Evolutionary conservation across 768 basidiomycete species (phyloP), one percentile per base, ranked within the genome.

Genomic region (Clitopilus hobsonii): DNA sequence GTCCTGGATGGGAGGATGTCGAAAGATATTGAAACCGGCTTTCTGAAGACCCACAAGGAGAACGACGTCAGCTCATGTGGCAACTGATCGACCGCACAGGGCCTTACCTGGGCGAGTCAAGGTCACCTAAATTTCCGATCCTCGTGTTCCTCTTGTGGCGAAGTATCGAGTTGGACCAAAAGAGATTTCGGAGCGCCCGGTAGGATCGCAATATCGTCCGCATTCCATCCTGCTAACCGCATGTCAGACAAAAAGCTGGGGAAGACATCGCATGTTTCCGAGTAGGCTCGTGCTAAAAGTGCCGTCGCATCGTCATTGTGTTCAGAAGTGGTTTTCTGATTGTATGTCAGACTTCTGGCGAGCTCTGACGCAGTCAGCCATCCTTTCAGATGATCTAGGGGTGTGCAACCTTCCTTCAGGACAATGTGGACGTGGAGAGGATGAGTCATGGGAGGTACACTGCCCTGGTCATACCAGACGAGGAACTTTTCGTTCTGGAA

Each of bases 311-410:
- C 52, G 18, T 52, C 56, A 14, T 54, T 29, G 18, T 27, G 48
- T 8, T 28, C 54, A 18, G 56, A 38, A n/a, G 36, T 45, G 28
- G 28, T 38, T 13, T 52, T 48, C 18, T 55, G 58, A 24, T 52
- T 48, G 2, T 51, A 41, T 41, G 58, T 48, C 24, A 63, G 28
- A 49, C 62, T 56, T 14, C 61, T 62, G 51, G 71, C 72, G 16
- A 72, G 60, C 53, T 79, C 76, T 2, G 63, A 65, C 0, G 75
- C 78, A 51, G 75, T 72, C 7, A 72, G 57, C 85, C 86, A 88
- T 2, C 80, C 84, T 54, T 77, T 78, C 32, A 85, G 71, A 56
- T 82, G 79, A 62, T 85, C 83, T 13, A 63, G 56, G 3, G 71
- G 54, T 22, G 64, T 62, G 53, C 83, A 77, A 5, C 76, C 76